Evolutionary conservation across 2,329 filamentous ascomycete genomes (phyloP).

Genomic region (Didymella pinodella): DNA sequence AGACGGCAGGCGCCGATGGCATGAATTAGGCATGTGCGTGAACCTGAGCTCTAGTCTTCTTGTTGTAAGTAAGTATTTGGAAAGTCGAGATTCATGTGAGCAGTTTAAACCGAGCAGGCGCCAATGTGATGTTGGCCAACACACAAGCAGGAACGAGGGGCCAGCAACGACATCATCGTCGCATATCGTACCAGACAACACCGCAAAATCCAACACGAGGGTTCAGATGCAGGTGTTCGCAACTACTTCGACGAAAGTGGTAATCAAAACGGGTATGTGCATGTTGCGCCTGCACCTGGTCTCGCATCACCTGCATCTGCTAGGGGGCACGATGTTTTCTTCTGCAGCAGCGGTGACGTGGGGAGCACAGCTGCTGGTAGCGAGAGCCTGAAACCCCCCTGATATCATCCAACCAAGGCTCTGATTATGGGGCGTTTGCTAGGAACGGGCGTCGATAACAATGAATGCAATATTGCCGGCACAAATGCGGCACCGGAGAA

Average conservation of each 20-base stretch:
- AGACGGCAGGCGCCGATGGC: neutral
- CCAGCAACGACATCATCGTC: conserved; percentile 1
- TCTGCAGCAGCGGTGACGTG: conserved; percentile 16
- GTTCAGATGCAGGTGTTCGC: neutral
- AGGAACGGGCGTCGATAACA: conserved; percentile 12
- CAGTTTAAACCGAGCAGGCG: neutral
- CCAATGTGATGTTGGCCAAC: neutral
- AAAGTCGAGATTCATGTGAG: neutral
- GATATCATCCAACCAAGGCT: conserved; percentile 3
- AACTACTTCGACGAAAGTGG: neutral
- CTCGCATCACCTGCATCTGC: conserved; percentile 16
- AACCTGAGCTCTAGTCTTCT: neutral
- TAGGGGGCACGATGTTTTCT: conserved; percentile 17
- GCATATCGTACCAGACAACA: neutral
- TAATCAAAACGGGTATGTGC: conserved; percentile 5
- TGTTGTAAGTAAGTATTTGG: neutral
- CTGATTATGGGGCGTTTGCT: conserved; percentile 4
- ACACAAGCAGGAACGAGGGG: conserved; percentile 10
- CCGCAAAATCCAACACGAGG: neutral
- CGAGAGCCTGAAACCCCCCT: conserved; percentile 4
- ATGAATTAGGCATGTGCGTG: neutral
- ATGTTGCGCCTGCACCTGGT: conserved; percentile 6
- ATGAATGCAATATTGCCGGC: conserved; percentile 13
- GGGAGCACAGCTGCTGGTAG: conserved; percentile 1
- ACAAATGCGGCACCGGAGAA: conserved; percentile 12